Percentiles rank a stretch among this genome's conserved stretches.
Evolutionary conservation across 2,329 filamentous ascomycete genomes (phyloP).

Genomic region (Fusarium poae): DNA sequence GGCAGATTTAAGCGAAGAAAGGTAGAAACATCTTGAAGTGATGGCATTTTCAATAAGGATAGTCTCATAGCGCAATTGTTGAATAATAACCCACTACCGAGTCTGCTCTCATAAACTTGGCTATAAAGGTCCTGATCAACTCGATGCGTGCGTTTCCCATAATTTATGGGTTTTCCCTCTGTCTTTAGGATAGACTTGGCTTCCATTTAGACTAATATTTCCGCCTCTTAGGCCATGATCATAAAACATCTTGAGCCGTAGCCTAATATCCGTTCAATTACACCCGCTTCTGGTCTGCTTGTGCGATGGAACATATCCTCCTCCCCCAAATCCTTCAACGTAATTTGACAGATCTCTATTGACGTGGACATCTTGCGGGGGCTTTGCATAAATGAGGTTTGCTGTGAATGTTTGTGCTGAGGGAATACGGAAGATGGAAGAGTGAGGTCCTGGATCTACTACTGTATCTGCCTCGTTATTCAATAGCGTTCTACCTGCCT

Average conservation of each 20-base stretch:
- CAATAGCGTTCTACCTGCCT: background rate
- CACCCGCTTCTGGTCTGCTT: too few relatives aligned
- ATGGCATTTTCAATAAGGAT: background rate
- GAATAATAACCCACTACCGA: background rate
- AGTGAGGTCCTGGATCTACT: background rate
- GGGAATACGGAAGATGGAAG: background rate
- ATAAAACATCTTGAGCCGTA: too few relatives aligned
- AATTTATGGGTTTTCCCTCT: too few relatives aligned
- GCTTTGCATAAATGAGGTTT: background rate
- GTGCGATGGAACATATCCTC: too few relatives aligned
- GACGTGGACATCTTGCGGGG: background rate
- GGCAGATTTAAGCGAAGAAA: constrained; percentile 83
- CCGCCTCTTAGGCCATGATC: too few relatives aligned
- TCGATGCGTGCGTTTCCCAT: background rate
- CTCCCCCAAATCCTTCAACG: background rate
- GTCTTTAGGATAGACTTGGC: too few relatives aligned
- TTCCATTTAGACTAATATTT: too few relatives aligned
- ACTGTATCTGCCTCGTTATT: background rate
- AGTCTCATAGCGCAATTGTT: constrained; percentile 7
- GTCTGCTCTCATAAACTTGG: background rate
- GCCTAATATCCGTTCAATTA: too few relatives aligned
- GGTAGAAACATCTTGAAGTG: constrained; percentile 53
- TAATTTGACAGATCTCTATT: background rate
- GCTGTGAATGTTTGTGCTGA: background rate
- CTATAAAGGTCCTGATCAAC: background rate